Conservation (phyloP, 2,329 filamentous ascomycete genomes). For the Zasmidium angulare region DNA sequence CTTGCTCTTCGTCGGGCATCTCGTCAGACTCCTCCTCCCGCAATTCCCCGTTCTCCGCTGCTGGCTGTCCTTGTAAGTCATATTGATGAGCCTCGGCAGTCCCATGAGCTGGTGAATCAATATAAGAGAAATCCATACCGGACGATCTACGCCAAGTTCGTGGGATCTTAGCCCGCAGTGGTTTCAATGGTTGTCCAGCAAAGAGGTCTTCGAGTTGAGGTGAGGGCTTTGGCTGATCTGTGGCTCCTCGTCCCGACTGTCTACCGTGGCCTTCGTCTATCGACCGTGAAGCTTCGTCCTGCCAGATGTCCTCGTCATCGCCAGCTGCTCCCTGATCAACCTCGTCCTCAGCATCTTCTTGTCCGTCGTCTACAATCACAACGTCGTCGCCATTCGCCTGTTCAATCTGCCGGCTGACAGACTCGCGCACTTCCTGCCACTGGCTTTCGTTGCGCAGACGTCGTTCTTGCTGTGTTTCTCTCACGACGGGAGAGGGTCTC, state of each 20-base stretch:
- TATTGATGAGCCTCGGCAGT: background rate
- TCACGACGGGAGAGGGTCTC: background rate
- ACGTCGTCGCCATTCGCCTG: slow-evolving; percentile 20
- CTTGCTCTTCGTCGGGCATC: background rate
- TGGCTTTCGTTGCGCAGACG: slow-evolving; percentile 1
- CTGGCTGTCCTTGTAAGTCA: slow-evolving; percentile 1
- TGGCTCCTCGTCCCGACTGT: background rate
- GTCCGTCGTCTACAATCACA: slow-evolving; percentile 22
- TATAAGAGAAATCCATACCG: slow-evolving; percentile 38
- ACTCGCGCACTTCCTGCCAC: slow-evolving; percentile 22
- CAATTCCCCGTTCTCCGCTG: background rate
- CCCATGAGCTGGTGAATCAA: slow-evolving; percentile 36
- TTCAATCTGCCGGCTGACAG: slow-evolving; percentile 22
- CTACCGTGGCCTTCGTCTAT: slow-evolving; percentile 21
- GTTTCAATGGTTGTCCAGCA: slow-evolving; percentile 32
- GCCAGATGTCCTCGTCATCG: slow-evolving; percentile 44
- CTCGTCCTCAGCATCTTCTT: slow-evolving; percentile 13
- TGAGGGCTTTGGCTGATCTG: background rate
- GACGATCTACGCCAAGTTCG: slow-evolving; percentile 44
- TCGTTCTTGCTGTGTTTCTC: background rate
- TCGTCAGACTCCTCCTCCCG: slow-evolving; percentile 8
- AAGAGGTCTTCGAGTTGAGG: slow-evolving; percentile 37
- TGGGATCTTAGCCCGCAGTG: slow-evolving; percentile 42
- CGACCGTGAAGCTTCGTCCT: slow-evolving; percentile 47
- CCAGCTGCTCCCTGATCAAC: background rate